Conservation (phyloP, 306 rosid species). For the Vicia villosa region DNA sequence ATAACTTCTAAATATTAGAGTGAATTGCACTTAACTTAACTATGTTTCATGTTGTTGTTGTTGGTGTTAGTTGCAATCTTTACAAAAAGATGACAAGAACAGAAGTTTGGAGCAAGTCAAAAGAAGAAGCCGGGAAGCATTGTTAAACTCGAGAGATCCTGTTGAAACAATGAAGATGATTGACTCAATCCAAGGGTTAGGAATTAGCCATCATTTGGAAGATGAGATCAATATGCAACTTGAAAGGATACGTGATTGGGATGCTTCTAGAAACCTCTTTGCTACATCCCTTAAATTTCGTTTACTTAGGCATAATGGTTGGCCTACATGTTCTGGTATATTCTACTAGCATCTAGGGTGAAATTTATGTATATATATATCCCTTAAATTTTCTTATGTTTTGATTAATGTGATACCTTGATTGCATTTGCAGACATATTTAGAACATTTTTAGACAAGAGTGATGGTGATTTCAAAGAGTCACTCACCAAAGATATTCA, state of each 20-base stretch:
- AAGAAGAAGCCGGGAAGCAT: constrained; percentile 7
- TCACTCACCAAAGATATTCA: constrained; percentile 30
- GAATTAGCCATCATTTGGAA: constrained; percentile 42
- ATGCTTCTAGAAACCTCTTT: constrained; percentile 33
- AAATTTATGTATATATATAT: neutral
- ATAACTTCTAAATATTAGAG: too few species aligned
- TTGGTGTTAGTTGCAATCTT: constrained; percentile 6
- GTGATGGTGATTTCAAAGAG: constrained; percentile 42
- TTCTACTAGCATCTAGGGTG: neutral
- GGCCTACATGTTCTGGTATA: constrained; percentile 35
- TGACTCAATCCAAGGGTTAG: constrained; percentile 45
- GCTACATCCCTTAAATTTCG: constrained; percentile 48
- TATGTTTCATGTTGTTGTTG: neutral
- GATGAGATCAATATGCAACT: constrained; percentile 32
- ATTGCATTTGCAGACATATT: constrained; percentile 27
- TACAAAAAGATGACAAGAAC: neutral
- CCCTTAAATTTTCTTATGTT: neutral
- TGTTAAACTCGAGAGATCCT: constrained; percentile 29
- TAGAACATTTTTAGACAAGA: constrained; percentile 38
- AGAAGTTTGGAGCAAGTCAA: constrained; percentile 21
- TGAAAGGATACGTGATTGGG: constrained; percentile 4
- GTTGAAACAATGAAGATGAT: constrained; percentile 35
- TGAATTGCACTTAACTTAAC: too few species aligned
- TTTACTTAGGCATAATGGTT: constrained; percentile 36
- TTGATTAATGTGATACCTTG: neutral